Evolutionary conservation across 441 rosid genomes (phyloP).

Genomic region (Gossypium gossypioides): DNA sequence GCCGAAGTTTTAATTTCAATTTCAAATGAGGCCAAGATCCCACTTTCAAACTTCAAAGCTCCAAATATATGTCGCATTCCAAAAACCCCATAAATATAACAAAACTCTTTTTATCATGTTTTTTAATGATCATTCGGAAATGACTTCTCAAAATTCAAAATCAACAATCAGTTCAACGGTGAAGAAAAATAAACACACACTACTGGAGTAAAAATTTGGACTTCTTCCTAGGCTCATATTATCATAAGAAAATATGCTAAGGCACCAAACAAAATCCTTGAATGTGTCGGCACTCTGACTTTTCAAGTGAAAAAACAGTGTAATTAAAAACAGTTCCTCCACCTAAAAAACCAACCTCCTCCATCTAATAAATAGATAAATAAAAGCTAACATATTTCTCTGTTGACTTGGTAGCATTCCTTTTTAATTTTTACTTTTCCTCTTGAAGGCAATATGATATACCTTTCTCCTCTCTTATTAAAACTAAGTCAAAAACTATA

Average conservation of each 20-base stretch:
- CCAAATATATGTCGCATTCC: background rate
- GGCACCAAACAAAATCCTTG: background rate
- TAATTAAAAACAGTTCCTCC: background rate
- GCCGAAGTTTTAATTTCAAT: background rate
- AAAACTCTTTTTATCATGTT: background rate
- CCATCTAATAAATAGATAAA: no score
- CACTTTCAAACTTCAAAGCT: background rate
- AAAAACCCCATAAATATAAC: background rate
- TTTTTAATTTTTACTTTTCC: background rate
- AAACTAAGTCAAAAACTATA: background rate
- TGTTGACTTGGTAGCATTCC: no score
- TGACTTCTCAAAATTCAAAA: constrained; percentile 4
- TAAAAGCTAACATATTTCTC: no score
- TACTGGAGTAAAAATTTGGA: background rate
- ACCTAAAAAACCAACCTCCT: background rate
- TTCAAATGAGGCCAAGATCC: background rate
- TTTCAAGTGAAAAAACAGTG: background rate
- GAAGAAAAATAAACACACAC: background rate
- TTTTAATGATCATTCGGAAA: background rate
- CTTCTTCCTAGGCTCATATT: no score
- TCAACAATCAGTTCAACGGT: background rate
- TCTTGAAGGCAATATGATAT: background rate
- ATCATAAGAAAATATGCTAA: background rate
- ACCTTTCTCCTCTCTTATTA: background rate
- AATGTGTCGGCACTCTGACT: background rate